phyloP scores from a whole-genome alignment of 2,329 filamentous ascomycete genomes.

The Biscogniauxia marginata region DNA sequence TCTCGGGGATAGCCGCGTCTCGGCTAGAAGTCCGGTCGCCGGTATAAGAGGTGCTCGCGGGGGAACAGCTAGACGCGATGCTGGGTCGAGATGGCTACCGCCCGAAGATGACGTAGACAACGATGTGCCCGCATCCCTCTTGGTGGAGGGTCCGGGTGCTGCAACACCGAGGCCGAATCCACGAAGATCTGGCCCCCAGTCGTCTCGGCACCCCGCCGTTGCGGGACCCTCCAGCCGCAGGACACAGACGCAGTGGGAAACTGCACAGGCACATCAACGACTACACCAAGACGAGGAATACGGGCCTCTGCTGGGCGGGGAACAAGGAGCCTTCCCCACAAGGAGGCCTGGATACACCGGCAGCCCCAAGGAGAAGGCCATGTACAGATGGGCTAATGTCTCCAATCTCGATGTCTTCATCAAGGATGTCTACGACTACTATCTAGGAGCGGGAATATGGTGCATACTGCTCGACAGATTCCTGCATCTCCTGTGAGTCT shows the following conservation, averaged over 20 bases:
- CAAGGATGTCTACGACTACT: constrained; percentile 82
- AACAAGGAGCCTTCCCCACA: constrained; percentile 15
- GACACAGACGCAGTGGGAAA: constrained; percentile 54
- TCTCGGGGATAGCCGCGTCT: constrained; percentile 46
- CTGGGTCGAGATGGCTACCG: constrained; percentile 29
- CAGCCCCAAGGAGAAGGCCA: constrained; percentile 66
- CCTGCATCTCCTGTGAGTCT: constrained; percentile 68
- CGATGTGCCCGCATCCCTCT: constrained; percentile 62
- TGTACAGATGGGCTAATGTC: constrained; percentile 93
- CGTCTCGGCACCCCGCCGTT: constrained; percentile 30
- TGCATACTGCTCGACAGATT: constrained; percentile 74
- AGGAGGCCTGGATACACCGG: constrained; percentile 24
- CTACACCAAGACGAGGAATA: constrained; percentile 43
- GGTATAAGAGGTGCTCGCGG: constrained; percentile 15
- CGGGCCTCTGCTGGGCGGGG: constrained; percentile 14
- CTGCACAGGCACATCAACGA: constrained; percentile 50
- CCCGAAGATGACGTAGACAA: constrained; percentile 44
- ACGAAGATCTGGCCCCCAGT: constrained; percentile 21
- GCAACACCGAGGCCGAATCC: constrained; percentile 24
- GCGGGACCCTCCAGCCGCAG: constrained; percentile 44
- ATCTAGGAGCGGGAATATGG: constrained; percentile 77
- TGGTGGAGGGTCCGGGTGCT: constrained; percentile 50
- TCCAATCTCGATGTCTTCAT: constrained; percentile 87
- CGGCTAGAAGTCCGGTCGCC: constrained; percentile 37
- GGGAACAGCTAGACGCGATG: constrained; percentile 14